Conservation (phyloP, 2,329 filamentous ascomycete genomes). For the Microsporum ferrugineum region DNA sequence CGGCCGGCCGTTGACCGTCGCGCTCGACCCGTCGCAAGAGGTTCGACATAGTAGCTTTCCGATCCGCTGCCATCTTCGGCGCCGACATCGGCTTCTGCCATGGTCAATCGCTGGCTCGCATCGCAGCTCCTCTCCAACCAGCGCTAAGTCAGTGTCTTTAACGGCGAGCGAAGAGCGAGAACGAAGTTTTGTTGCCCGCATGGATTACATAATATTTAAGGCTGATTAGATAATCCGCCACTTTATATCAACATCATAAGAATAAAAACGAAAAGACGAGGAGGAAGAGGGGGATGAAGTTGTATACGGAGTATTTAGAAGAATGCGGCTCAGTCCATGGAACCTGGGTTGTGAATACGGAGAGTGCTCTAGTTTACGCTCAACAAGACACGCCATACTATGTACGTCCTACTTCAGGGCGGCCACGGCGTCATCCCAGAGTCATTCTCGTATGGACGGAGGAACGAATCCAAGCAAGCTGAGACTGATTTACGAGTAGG, state of each 20-base stretch:
- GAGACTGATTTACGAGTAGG: not conserved
- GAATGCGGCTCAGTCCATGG: not conserved
- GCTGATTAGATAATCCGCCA: not conserved
- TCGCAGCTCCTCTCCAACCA: not conserved
- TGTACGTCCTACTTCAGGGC: not conserved
- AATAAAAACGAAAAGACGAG: not conserved
- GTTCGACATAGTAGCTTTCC: conserved; percentile 23
- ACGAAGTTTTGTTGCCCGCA: no score
- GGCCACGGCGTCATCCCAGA: not conserved
- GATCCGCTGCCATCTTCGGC: conserved; percentile 4
- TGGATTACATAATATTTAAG: not conserved
- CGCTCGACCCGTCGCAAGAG: conserved; percentile 60
- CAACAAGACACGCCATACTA: not conserved
- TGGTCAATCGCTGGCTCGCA: not conserved
- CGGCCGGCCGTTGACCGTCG: conserved; percentile 75
- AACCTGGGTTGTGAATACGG: not conserved
- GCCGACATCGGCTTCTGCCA: not conserved
- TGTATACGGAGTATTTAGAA: not conserved
- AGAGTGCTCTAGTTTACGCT: not conserved
- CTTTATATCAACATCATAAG: not conserved
- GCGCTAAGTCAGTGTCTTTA: not conserved
- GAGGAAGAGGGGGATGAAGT: not conserved
- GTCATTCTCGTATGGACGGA: not conserved
- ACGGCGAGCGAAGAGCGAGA: not conserved
- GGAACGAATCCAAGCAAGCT: not conserved